Conservation (phyloP, 345 rosid species). For the Melaleuca quinquenervia region DNA sequence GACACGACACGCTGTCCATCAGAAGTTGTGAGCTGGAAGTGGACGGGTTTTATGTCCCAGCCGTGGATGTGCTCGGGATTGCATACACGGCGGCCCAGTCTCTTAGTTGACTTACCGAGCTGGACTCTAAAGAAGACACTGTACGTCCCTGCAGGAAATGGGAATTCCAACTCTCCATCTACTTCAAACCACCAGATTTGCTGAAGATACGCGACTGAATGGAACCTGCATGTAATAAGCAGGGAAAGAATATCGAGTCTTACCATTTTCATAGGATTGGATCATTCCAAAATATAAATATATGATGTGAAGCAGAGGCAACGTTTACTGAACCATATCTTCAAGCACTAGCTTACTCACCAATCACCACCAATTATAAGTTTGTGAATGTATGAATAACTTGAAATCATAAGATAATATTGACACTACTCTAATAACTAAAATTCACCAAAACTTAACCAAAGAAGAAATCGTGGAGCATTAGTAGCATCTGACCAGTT, state of each 20-base stretch:
- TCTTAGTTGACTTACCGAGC: slow-evolving; percentile 53
- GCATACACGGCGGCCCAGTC: slow-evolving; percentile 65
- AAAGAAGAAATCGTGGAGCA: background rate
- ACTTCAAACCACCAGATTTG: slow-evolving; percentile 98
- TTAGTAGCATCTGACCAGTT: background rate
- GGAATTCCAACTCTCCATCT: slow-evolving; percentile 73
- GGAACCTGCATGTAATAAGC: slow-evolving; percentile 30
- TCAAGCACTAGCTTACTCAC: background rate
- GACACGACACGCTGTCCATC: slow-evolving; percentile 56
- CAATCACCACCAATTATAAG: background rate
- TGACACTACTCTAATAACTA: background rate
- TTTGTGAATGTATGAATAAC: background rate
- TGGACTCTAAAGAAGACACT: slow-evolving; percentile 74
- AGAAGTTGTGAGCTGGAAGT: slow-evolving; percentile 63
- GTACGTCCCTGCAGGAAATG: slow-evolving; percentile 63
- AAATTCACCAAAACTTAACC: background rate
- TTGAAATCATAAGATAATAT: background rate
- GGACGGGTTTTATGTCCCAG: slow-evolving; percentile 79
- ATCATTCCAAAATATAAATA: background rate
- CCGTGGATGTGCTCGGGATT: slow-evolving; percentile 75
- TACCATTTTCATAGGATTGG: background rate
- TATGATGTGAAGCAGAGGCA: background rate
- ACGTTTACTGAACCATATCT: background rate
- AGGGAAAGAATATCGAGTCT: background rate
- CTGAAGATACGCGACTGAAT: slow-evolving; percentile 73